Conservation (phyloP, 768 basidiomycete genomes). For the Sutorius australiensis region DNA sequence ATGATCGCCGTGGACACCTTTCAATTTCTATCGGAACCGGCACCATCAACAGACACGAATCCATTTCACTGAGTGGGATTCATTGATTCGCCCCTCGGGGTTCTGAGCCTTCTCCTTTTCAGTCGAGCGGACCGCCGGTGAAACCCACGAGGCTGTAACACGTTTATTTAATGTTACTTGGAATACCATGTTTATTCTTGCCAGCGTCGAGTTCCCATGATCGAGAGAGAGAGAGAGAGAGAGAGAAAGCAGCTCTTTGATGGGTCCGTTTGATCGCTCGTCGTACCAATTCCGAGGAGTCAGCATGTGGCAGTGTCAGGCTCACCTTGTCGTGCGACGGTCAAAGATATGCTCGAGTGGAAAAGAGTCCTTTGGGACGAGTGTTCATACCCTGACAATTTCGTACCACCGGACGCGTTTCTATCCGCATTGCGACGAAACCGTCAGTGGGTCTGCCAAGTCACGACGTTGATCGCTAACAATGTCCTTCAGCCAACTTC, state of each 20-base stretch:
- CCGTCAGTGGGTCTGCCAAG: constrained; percentile 45
- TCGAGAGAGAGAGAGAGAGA: constrained; percentile 6
- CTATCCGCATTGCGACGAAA: constrained; percentile 75
- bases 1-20: constrained; percentile 30
- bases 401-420: constrained; percentile 72
- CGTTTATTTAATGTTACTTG: constrained; percentile 31
- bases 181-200: constrained; percentile 16
- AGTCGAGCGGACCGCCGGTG: constrained; percentile 21
- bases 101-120: constrained; percentile 21
- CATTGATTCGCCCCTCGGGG: constrained; percentile 31
- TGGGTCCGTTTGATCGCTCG: constrained; percentile 4
- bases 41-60: constrained; percentile 21
- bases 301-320: constrained; percentile 12
- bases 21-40: constrained; percentile 34
- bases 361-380: constrained; percentile 76
- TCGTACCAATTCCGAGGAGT: constrained; percentile 14
- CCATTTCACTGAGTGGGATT: constrained; percentile 22
- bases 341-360: constrained; percentile 40
- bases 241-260: constrained; percentile 1
- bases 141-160: constrained; percentile 30
- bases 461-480: constrained; percentile 11
- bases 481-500: constrained; percentile 60
- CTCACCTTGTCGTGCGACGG: background rate
- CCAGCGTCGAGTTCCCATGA: constrained; percentile 22
- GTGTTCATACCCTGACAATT: constrained; percentile 78